Percentiles rank a stretch among this genome's conserved stretches.
phyloP scores from a whole-genome alignment of 2,329 filamentous ascomycete genomes.

The Claviceps lovelessii region DNA sequence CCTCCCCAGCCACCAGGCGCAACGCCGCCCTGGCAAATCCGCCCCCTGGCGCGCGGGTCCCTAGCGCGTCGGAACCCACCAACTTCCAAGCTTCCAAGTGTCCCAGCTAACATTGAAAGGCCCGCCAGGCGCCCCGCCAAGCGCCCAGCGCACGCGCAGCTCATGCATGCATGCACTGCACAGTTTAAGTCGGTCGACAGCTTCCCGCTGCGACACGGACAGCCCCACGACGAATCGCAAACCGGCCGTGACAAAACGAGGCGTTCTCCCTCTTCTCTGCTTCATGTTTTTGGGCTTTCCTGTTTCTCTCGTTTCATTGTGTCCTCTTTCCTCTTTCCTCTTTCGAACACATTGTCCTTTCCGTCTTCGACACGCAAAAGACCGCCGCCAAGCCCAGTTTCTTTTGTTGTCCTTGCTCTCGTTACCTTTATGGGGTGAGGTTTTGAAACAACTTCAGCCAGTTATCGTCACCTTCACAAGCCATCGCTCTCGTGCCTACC shows the following conservation, averaged over 20 bases:
- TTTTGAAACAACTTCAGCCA: not conserved
- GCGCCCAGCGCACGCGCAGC: not conserved
- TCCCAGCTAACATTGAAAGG: too few species aligned
- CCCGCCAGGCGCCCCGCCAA: too few species aligned
- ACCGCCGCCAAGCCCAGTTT: not conserved
- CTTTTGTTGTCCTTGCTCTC: not conserved
- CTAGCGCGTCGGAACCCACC: not conserved
- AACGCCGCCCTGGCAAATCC: not conserved
- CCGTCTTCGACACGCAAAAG: not conserved
- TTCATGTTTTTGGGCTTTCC: not conserved
- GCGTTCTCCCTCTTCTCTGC: conserved; percentile 1
- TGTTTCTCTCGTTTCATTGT: not conserved
- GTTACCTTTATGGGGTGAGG: not conserved
- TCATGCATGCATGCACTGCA: not conserved
- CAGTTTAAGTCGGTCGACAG: not conserved
- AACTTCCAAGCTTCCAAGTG: too few species aligned
- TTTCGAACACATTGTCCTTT: not conserved
- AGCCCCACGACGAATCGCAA: conserved; percentile 2
- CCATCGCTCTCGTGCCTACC: not conserved
- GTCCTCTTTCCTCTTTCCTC: not conserved
- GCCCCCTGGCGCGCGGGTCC: not conserved
- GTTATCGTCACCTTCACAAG: not conserved
- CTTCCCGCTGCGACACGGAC: not conserved
- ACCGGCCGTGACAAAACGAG: conserved; percentile 5
- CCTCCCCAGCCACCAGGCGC: not conserved